Base-by-base conservation (phyloP, 2,329 filamentous ascomycete species). In the Aspergillus ruber region DNA sequence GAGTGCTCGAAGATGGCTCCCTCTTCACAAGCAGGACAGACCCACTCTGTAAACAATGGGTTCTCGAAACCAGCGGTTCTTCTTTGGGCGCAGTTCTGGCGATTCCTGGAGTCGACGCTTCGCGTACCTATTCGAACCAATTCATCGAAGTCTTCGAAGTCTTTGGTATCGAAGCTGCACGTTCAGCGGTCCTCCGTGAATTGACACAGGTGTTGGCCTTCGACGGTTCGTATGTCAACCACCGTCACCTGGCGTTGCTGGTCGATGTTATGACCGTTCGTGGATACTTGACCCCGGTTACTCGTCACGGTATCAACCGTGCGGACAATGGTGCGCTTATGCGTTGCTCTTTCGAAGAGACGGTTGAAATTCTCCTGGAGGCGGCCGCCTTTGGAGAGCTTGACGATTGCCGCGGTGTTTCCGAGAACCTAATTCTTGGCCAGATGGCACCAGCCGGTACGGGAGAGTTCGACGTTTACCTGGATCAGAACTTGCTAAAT, bases 321-420 rank as follows among this genome's bases (percentile, higher is more conserved):
- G 89, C 91, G 21, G 93, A 98, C 65, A 98, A 94, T 52, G 93
- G 93, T 76, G 94, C 93, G 8, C 79, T 98, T 61, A 98, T 98
- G 93, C 86, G 93, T 69, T 98, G 94, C 78, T 98, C 93, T 2
- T 98, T 98, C 73, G 93, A 98, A 72, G 94, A 98, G 70, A 98
- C 93, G 0, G 93, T 98, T 36, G 94, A 98, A 66, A 98, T 98
- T 76, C 77, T 98, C 45, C 82, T 98, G 17, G 93, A 98, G 66
- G 94, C 93, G 51, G 93, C 93, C 20, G 89, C 90, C 13, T 88
- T 88, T 44, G 93, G 93, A 66, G 93, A 98, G 70, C 79, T 98
- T 27, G 93, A 98, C 64, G 93, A 98, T 70, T 98, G 94, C 74
- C 87, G 90, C 51, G 93, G 93, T 78, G 91, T 98, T 44, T 97